These are phyloP conservation scores for Phellinidium pouzarii DNA, from an alignment of 1,284 basidiomycete genomes.

Conservation along the genomic window DNA sequence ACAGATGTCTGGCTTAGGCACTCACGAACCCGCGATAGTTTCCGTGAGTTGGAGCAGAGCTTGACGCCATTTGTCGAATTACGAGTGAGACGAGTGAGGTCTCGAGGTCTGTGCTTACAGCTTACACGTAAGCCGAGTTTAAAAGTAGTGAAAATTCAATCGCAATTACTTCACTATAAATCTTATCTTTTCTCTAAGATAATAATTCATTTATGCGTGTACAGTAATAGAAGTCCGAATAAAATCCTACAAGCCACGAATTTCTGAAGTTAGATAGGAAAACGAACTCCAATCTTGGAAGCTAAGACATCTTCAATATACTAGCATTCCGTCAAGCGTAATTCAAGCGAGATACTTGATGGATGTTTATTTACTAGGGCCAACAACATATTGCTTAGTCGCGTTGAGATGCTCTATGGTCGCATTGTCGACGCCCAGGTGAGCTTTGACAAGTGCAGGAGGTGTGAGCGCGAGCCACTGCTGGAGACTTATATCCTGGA, in stretches of 20 bases:
- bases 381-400: conserved; percentile 30
- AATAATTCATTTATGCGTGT: no score
- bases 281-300: no score
- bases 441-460: conserved; percentile 46
- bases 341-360: no score
- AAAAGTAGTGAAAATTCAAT: no score
- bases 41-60: conserved; percentile 42
- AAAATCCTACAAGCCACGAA: no score
- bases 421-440: conserved; percentile 41
- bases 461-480: conserved; percentile 55
- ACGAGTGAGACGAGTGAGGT: neutral
- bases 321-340: no score
- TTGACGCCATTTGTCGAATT: neutral
- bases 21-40: conserved; percentile 54
- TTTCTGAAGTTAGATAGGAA: no score
- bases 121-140: no score
- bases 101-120: neutral
- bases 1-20: neutral
- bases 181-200: no score
- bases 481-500: conserved; percentile 39
- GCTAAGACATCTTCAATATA: no score
- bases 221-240: no score
- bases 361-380: conserved; percentile 18
- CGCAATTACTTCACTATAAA: no score
- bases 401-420: conserved; percentile 34